A percentile compares a stretch with the other conserved stretches of the same genome.
These are phyloP conservation scores for Fusarium secorum DNA, from an alignment of 2,329 filamentous ascomycete species.

Conservation along the genomic window DNA sequence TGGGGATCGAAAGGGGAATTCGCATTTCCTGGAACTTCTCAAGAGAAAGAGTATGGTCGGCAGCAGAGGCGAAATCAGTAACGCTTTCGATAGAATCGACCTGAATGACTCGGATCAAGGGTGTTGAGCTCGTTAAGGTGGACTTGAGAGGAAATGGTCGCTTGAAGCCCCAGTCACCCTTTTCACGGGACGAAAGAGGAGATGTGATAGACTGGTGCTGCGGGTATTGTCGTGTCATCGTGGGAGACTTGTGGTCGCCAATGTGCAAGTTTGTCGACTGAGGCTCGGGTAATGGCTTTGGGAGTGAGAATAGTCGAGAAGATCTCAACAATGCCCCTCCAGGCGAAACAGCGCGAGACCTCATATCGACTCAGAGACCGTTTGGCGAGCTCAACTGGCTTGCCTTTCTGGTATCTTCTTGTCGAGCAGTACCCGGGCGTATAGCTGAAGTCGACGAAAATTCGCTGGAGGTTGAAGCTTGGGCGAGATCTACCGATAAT, in stretches of 20 bases:
- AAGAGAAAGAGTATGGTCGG: conserved; percentile 81
- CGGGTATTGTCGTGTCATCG: conserved; percentile 76
- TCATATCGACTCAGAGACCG: conserved; percentile 45
- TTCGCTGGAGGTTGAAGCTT: conserved; percentile 40
- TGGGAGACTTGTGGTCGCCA: conserved; percentile 49
- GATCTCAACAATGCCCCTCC: conserved; percentile 78
- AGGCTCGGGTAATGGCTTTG: conserved; percentile 74
- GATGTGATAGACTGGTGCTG: conserved; percentile 84
- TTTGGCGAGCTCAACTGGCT: conserved; percentile 45
- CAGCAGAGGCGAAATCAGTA: conserved; percentile 85
- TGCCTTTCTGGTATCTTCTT: conserved; percentile 34
- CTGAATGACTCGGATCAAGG: conserved; percentile 77
- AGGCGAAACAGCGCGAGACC: conserved; percentile 58
- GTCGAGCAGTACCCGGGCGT: conserved; percentile 20
- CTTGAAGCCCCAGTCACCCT: conserved; percentile 94
- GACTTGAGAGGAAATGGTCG: conserved; percentile 79
- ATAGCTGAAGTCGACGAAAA: conserved; percentile 41
- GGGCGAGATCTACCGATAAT: conserved; percentile 43
- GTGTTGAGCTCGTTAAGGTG: conserved; percentile 75
- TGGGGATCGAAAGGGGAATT: conserved; percentile 70
- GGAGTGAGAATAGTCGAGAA: conserved; percentile 90
- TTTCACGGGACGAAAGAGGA: conserved; percentile 72
- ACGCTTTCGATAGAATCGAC: conserved; percentile 88
- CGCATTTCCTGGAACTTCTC: conserved; percentile 87
- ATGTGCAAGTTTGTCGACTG: conserved; percentile 53